phyloP scores from a whole-genome alignment of 495 filamentous ascomycete species.

The Hypoxylon lienhwacheense region DNA sequence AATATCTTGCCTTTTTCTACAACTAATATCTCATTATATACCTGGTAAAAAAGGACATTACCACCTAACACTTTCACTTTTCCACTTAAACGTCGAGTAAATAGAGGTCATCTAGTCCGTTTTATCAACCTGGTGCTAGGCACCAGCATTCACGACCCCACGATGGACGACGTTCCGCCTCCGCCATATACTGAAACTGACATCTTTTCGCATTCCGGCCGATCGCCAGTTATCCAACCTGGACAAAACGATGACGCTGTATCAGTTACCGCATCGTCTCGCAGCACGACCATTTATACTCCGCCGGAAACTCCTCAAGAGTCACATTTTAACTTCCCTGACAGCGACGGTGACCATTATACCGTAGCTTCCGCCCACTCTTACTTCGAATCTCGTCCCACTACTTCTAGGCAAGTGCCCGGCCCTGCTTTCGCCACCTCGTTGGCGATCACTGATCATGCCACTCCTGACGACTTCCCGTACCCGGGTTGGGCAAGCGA shows the following conservation, averaged over 20 bases:
- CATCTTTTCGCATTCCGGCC: constrained; percentile 44
- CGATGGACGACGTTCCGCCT: constrained; percentile 45
- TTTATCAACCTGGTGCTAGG: too few relatives aligned
- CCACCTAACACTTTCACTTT: too few relatives aligned
- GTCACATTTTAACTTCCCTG: constrained; percentile 36
- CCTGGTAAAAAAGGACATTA: too few relatives aligned
- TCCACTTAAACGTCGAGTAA: too few relatives aligned
- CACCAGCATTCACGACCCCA: constrained; percentile 7
- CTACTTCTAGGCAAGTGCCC: constrained; percentile 13
- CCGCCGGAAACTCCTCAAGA: constrained; percentile 49
- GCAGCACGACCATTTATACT: constrained; percentile 48
- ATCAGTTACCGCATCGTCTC: constrained; percentile 41
- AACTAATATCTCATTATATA: too few relatives aligned
- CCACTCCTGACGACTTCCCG: constrained; percentile 39
- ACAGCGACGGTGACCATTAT: constrained; percentile 31
- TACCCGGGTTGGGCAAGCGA: constrained; percentile 35
- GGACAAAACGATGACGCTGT: constrained; percentile 26
- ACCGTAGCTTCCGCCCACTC: constrained; percentile 37
- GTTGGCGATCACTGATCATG: constrained; percentile 27
- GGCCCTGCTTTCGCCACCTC: constrained; percentile 24
- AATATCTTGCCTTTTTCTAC: too few relatives aligned
- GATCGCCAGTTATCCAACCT: constrained; percentile 11
- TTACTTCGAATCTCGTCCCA: constrained; percentile 48
- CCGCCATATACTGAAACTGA: constrained; percentile 57
- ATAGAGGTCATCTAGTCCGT: too few relatives aligned